Conservation (phyloP, 2,329 filamentous ascomycete species). For the Hymenoscyphus infarciens region DNA sequence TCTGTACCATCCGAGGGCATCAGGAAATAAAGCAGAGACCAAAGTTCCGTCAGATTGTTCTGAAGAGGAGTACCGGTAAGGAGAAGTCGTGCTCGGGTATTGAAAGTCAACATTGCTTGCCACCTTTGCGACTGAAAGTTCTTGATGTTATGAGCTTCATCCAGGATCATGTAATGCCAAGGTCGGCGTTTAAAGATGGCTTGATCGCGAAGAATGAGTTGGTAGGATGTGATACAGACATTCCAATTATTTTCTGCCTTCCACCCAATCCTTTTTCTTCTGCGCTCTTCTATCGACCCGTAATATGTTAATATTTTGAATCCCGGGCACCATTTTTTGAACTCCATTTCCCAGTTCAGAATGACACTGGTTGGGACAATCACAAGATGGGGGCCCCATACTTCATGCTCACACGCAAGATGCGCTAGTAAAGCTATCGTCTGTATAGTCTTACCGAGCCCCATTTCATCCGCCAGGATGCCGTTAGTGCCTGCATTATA, state of each 20-base stretch:
- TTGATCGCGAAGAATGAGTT: slow-evolving; percentile 90
- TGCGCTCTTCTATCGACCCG: slow-evolving; percentile 87
- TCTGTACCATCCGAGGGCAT: slow-evolving; percentile 78
- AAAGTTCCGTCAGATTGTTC: slow-evolving; percentile 94
- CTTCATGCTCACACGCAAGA: slow-evolving; percentile 80
- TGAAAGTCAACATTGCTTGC: slow-evolving; percentile 92
- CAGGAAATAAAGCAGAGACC: slow-evolving; percentile 94
- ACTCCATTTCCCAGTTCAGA: slow-evolving; percentile 99
- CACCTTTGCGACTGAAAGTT: slow-evolving; percentile 98
- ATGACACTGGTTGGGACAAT: slow-evolving; percentile 98
- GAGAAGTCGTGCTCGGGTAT: slow-evolving; percentile 80
- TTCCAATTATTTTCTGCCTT: slow-evolving; percentile 92
- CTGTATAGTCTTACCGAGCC: slow-evolving; percentile 95
- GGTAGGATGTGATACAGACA: slow-evolving; percentile 96
- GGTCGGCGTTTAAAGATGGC: slow-evolving; percentile 86
- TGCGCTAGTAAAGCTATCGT: slow-evolving; percentile 93
- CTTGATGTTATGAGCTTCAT: slow-evolving; percentile 99
- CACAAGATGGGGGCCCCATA: slow-evolving; percentile 95
- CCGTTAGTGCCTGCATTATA: slow-evolving; percentile 93
- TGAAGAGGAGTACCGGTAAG: slow-evolving; percentile 94
- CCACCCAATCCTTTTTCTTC: slow-evolving; percentile 88
- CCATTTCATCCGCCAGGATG: slow-evolving; percentile 97
- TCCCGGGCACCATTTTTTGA: slow-evolving; percentile 97
- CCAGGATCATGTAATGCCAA: slow-evolving; percentile 98
- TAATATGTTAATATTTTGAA: slow-evolving; percentile 99